phyloP scores from a whole-genome alignment of 2,329 filamentous ascomycete species.

The Fusarium irregulare region DNA sequence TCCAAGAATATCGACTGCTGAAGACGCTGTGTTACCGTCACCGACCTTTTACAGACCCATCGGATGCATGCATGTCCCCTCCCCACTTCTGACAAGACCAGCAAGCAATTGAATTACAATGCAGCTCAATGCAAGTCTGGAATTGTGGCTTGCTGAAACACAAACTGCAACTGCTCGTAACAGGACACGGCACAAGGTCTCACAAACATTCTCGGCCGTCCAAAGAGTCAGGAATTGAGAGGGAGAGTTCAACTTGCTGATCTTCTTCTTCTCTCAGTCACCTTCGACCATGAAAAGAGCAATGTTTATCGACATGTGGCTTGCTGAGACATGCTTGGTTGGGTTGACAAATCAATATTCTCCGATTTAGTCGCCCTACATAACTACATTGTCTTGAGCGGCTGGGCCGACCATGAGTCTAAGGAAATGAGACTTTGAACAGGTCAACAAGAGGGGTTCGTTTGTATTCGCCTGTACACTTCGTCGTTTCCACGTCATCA shows the following conservation, averaged over 20 bases:
- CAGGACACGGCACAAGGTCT: not conserved
- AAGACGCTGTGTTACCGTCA: constrained; percentile 2
- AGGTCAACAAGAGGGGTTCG: not conserved
- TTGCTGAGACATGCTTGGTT: constrained; percentile 23
- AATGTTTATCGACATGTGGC: constrained; percentile 16
- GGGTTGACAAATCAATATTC: constrained; percentile 13
- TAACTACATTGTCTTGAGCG: not conserved
- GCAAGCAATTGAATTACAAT: not conserved
- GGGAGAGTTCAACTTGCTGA: not conserved
- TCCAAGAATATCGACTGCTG: not conserved
- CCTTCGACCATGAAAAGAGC: not conserved
- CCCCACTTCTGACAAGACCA: constrained; percentile 1
- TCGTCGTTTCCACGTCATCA: not conserved
- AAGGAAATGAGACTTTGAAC: not conserved
- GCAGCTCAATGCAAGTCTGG: not conserved
- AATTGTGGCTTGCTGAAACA: constrained; percentile 22
- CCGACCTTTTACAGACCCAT: constrained; percentile 1
- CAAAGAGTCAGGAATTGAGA: not conserved
- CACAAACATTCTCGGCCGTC: constrained; percentile 2
- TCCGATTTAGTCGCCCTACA: constrained; percentile 8
- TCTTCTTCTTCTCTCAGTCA: not conserved
- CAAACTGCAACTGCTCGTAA: constrained; percentile 9
- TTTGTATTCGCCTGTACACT: not conserved
- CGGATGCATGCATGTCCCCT: constrained; percentile 10
- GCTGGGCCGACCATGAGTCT: not conserved